Evolutionary conservation across 768 basidiomycete genomes (phyloP).

Genomic region (Hygrophorus pudorinus): DNA sequence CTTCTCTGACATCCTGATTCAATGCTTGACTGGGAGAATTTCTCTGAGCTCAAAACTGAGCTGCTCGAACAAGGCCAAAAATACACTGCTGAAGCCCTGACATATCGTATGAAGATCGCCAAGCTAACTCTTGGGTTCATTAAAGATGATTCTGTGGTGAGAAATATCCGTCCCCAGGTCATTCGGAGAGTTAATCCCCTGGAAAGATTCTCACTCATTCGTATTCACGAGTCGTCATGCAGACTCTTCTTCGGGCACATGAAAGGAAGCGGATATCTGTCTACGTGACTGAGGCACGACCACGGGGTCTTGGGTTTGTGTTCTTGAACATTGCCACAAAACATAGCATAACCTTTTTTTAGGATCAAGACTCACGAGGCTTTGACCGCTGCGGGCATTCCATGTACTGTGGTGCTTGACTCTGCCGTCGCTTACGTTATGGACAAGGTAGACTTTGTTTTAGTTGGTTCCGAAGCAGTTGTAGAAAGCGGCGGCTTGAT

Average conservation of each 20-base stretch:
- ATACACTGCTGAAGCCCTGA: constrained; percentile 70
- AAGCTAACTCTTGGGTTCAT: constrained; percentile 86
- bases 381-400: constrained; percentile 83
- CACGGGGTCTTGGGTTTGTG: constrained; percentile 76
- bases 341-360: constrained; percentile 10
- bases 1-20: constrained; percentile 9
- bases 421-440: constrained; percentile 96
- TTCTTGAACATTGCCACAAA: constrained; percentile 8
- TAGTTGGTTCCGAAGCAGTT: constrained; percentile 96
- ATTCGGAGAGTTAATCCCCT: neutral
- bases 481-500: constrained; percentile 85
- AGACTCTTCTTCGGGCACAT: constrained; percentile 85
- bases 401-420: constrained; percentile 90
- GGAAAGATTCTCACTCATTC: constrained; percentile 90
- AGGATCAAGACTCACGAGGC: constrained; percentile 89
- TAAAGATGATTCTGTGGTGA: constrained; percentile 85
- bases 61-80: constrained; percentile 72
- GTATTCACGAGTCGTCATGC: constrained; percentile 92
- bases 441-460: constrained; percentile 90
- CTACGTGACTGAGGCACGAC: constrained; percentile 85
- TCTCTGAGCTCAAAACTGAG: constrained; percentile 74
- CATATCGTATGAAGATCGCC: constrained; percentile 86
- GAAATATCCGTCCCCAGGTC: constrained; percentile 11
- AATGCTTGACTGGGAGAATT: constrained; percentile 42
- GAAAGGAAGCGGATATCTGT: constrained; percentile 82